Evolutionary conservation across 257 asterid species (phyloP).

Genomic region (Solanum piurae): DNA sequence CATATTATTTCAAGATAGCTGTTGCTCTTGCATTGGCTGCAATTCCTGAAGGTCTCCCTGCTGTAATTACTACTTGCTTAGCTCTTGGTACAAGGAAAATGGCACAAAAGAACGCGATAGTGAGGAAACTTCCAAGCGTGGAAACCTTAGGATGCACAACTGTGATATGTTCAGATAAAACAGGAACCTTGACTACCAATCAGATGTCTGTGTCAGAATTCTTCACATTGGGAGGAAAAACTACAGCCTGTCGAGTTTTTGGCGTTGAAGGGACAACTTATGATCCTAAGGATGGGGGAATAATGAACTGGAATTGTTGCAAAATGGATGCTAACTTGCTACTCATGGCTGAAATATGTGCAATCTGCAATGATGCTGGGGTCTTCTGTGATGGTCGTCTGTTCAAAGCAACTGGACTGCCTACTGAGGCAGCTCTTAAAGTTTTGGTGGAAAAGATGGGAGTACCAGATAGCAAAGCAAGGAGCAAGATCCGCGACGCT

Average conservation of each 20-base stretch:
- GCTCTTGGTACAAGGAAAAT: conserved; percentile 63
- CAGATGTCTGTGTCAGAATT: conserved; percentile 56
- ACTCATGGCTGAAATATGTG: conserved; percentile 61
- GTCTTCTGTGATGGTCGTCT: conserved; percentile 45
- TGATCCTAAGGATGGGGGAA: conserved; percentile 73
- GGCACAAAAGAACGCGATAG: conserved; percentile 62
- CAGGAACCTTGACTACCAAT: conserved; percentile 64
- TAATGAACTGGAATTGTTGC: conserved; percentile 52
- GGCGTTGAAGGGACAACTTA: conserved; percentile 52
- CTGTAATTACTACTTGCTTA: conserved; percentile 62
- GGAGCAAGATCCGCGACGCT: conserved; percentile 32
- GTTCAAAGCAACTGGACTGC: conserved; percentile 66
- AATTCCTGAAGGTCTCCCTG: conserved; percentile 72
- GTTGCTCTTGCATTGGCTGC: conserved; percentile 81
- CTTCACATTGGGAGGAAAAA: conserved; percentile 39
- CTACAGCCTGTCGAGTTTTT: conserved; percentile 23
- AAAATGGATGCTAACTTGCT: conserved; percentile 56
- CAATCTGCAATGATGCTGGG: conserved; percentile 80
- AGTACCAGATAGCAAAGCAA: conserved; percentile 43
- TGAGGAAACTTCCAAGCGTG: conserved; percentile 65
- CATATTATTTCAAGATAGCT: conserved; percentile 63
- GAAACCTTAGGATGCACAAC: conserved; percentile 74
- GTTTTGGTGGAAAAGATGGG: conserved; percentile 91
- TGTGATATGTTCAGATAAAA: conserved; percentile 65
- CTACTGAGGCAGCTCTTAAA: conserved; percentile 90